Evolutionary conservation across 2,329 filamentous ascomycete genomes (phyloP).

Genomic region (Fusarium buharicum): DNA sequence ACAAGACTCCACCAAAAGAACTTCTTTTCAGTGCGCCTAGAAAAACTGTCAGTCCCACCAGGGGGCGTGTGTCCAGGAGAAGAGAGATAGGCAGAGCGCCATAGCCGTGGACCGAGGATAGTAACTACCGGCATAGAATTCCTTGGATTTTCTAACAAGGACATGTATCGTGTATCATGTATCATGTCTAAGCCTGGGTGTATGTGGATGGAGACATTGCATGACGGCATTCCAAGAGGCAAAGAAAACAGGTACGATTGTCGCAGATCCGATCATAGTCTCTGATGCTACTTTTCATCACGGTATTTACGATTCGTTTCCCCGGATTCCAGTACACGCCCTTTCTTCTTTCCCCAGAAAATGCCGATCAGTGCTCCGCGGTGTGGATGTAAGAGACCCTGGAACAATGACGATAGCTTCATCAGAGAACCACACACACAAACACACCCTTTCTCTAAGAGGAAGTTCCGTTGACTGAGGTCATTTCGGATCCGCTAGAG

Average conservation of each 20-base stretch:
- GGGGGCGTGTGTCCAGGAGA: slow-evolving; percentile 30
- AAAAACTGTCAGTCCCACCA: slow-evolving; percentile 25
- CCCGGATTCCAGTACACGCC: slow-evolving; percentile 36
- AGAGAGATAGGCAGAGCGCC: slow-evolving; percentile 12
- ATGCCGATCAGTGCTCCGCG: slow-evolving; percentile 18
- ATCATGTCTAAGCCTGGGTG: slow-evolving; percentile 14
- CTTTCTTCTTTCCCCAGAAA: slow-evolving; percentile 33
- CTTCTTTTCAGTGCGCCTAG: slow-evolving; percentile 24
- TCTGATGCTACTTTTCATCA: slow-evolving; percentile 5
- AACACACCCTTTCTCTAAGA: slow-evolving; percentile 7
- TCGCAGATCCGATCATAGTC: slow-evolving; percentile 36
- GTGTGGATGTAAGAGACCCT: slow-evolving; percentile 27
- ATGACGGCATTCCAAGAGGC: slow-evolving; percentile 25
- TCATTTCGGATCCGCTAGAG: neutral
- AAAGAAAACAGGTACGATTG: slow-evolving; percentile 4
- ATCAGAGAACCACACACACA: slow-evolving; percentile 14
- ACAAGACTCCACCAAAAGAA: slow-evolving; percentile 18
- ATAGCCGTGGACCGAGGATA: slow-evolving; percentile 41
- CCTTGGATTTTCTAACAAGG: slow-evolving; percentile 3
- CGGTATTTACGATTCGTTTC: slow-evolving; percentile 7
- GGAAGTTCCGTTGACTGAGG: slow-evolving; percentile 22
- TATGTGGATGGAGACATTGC: slow-evolving; percentile 21
- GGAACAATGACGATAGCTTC: slow-evolving; percentile 30
- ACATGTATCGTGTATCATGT: neutral
- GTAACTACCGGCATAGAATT: slow-evolving; percentile 31